Evolutionary conservation across 345 rosid genomes (phyloP).

Genomic region (Eucalyptus urophylla): DNA sequence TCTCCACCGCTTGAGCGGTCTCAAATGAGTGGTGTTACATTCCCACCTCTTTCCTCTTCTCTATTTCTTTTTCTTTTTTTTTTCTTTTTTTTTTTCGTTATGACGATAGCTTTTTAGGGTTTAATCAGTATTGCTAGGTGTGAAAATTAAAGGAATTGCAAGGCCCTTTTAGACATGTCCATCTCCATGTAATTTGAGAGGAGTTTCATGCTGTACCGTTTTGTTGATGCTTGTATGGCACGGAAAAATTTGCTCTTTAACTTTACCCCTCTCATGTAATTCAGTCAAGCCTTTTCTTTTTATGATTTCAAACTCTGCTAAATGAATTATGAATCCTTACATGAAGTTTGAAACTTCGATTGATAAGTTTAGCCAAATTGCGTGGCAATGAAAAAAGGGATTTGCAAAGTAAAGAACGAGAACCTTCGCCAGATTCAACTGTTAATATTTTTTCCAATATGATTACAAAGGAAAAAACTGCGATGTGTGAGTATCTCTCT

Average conservation of each 20-base stretch:
- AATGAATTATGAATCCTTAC: not conserved
- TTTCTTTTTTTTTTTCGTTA: not conserved
- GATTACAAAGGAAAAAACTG: not conserved
- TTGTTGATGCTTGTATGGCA: not conserved
- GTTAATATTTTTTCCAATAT: not conserved
- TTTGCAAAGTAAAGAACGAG: not conserved
- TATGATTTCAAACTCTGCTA: not conserved
- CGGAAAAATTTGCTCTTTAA: not conserved
- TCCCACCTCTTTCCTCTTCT: not conserved
- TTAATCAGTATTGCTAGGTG: not conserved
- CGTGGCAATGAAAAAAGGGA: not conserved
- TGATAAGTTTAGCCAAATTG: not conserved
- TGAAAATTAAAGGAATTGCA: not conserved
- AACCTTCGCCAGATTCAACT: not conserved
- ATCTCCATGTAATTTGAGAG: not conserved
- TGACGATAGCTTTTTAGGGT: not conserved
- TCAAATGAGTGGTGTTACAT: not conserved
- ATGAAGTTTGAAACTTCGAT: not conserved
- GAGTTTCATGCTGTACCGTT: not conserved
- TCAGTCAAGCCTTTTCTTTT: not conserved
- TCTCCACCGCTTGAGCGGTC: conserved; percentile 29
- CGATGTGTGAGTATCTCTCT: not conserved
- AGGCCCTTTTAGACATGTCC: not conserved
- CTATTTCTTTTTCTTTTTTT: not conserved
- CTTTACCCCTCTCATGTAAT: not conserved